These are phyloP conservation scores for Calonectria pseudoturangicola DNA, from an alignment of 2,329 filamentous ascomycete species.

Conservation along the genomic window DNA sequence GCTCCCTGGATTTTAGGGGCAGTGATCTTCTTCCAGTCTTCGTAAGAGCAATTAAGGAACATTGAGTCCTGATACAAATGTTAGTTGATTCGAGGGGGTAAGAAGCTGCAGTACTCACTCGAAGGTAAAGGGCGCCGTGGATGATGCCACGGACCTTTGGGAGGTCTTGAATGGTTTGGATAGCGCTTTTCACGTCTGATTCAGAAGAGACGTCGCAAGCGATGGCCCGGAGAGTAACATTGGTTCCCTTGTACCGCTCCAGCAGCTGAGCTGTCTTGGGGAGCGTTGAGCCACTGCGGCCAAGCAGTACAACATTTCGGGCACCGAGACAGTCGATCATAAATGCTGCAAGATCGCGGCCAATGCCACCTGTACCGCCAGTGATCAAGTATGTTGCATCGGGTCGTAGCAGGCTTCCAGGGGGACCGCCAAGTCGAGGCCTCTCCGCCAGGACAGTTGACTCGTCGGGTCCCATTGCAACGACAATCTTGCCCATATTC, in stretches of 20 bases:
- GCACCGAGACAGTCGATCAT: constrained; percentile 66
- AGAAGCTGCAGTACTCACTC: constrained; percentile 31
- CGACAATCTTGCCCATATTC: constrained; percentile 22
- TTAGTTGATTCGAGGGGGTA: constrained; percentile 10
- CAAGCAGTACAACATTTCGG: constrained; percentile 64
- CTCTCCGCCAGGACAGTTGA: constrained; percentile 20
- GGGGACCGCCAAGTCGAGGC: constrained; percentile 11
- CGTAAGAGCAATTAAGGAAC: constrained; percentile 58
- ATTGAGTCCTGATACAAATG: constrained; percentile 27
- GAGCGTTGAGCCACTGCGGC: constrained; percentile 20
- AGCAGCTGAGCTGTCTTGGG: constrained; percentile 7
- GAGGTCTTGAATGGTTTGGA: constrained; percentile 14
- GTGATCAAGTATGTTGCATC: constrained; percentile 63
- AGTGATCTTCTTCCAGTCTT: constrained; percentile 54
- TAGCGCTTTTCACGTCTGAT: constrained; percentile 15
- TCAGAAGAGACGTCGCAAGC: constrained; percentile 17
- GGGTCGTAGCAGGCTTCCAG: constrained; percentile 7
- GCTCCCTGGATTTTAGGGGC: constrained; percentile 60
- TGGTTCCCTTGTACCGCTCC: constrained; percentile 12
- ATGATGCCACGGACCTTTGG: constrained; percentile 21
- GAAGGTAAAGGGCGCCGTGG: constrained; percentile 21
- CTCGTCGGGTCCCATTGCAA: constrained; percentile 13
- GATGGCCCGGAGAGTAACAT: constrained; percentile 8
- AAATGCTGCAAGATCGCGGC: constrained; percentile 66
- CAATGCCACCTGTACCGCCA: constrained; percentile 68